These are phyloP conservation scores for Oenanthe sinensis DNA, from an alignment of 129 eudicot species.

Conservation along the genomic window DNA sequence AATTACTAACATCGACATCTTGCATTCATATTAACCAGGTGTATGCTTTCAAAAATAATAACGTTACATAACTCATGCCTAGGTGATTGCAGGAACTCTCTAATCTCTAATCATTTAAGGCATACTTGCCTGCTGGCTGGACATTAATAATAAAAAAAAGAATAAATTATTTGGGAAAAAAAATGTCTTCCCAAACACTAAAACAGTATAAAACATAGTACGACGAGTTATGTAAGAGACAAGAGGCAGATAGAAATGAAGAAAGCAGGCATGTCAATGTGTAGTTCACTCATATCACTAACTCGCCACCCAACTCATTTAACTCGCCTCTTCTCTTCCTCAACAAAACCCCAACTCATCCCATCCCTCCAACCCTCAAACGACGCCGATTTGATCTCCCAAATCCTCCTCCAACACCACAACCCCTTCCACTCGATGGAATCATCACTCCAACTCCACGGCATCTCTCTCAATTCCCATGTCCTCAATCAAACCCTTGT, in stretches of 20 bases:
- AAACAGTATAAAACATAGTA: too few species aligned
- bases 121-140: constrained; percentile 57
- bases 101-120: constrained; percentile 38
- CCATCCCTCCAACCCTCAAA: constrained; percentile 42
- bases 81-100: constrained; percentile 40
- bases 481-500: constrained; percentile 77
- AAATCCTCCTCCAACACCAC: constrained; percentile 65
- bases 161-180: too few species aligned
- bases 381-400: constrained; percentile 62
- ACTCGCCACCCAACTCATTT: background rate
- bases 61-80: constrained; percentile 47
- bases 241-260: background rate
- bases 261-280: background rate
- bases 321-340: background rate
- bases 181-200: too few species aligned
- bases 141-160: too few species aligned
- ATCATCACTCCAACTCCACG: constrained; percentile 70
- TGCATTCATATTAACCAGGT: constrained; percentile 36
- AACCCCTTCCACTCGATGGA: constrained; percentile 87
- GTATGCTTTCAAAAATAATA: constrained; percentile 48
- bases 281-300: too few species aligned
- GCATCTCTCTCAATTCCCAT: constrained; percentile 37
- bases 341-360: constrained; percentile 35
- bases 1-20: constrained; percentile 50
- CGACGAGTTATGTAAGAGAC: too few species aligned